phyloP scores from a whole-genome alignment of 805 yeast genomes.

The Zygosaccharomyces gambellarensis region DNA sequence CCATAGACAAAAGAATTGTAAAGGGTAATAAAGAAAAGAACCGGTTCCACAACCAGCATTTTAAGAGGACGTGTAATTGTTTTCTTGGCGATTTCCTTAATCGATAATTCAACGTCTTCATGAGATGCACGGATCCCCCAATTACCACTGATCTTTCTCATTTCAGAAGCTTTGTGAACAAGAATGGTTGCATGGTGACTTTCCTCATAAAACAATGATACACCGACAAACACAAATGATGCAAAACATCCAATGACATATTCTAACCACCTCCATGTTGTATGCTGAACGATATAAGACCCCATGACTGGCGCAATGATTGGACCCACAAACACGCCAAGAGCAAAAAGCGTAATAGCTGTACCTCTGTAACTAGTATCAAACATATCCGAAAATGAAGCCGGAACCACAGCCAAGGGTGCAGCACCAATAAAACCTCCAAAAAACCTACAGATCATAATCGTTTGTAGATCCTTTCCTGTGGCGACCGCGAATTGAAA shows the following conservation, averaged over 20 bases:
- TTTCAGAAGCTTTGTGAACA: slow-evolving; percentile 53
- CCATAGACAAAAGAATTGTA: slow-evolving; percentile 81
- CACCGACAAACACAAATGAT: slow-evolving; percentile 36
- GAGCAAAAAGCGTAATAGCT: slow-evolving; percentile 65
- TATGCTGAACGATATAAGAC: slow-evolving; percentile 56
- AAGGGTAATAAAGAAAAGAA: slow-evolving; percentile 58
- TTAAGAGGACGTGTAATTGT: slow-evolving; percentile 62
- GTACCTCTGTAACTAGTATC: slow-evolving; percentile 63
- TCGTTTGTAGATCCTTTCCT: slow-evolving; percentile 73
- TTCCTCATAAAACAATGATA: slow-evolving; percentile 49
- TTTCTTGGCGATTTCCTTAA: slow-evolving; percentile 57
- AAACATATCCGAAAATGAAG: slow-evolving; percentile 79
- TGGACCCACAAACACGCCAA: slow-evolving; percentile 77
- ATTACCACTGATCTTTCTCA: slow-evolving; percentile 67
- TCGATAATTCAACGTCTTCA: slow-evolving; percentile 53
- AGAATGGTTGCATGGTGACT: slow-evolving; percentile 69
- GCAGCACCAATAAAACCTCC: slow-evolving; percentile 82
- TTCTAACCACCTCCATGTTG: slow-evolving; percentile 83
- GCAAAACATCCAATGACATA: slow-evolving; percentile 64
- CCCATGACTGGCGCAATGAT: slow-evolving; percentile 77
- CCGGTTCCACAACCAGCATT: slow-evolving; percentile 69
- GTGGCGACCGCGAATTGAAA: slow-evolving; percentile 73
- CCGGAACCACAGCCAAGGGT: slow-evolving; percentile 81
- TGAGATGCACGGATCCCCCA: slow-evolving; percentile 82
- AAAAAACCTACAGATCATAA: slow-evolving; percentile 72